Percentiles rank a stretch among this genome's conserved stretches.
These are phyloP conservation scores for Forsythia viridissima DNA, from an alignment of 257 asterid species.

Conservation along the genomic window DNA sequence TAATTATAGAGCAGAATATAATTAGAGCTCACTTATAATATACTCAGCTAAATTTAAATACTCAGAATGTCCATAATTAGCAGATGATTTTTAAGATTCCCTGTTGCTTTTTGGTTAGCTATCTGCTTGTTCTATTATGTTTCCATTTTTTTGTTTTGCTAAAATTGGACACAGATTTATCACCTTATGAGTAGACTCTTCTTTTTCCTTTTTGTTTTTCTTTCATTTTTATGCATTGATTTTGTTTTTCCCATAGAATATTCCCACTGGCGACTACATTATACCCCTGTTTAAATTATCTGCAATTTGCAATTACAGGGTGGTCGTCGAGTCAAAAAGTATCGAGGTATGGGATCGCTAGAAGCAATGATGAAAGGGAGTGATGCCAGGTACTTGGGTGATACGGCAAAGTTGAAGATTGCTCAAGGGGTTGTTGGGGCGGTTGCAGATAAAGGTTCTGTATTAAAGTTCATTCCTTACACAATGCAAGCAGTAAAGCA, in stretches of 20 bases:
- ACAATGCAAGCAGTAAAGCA: slow-evolving; percentile 88
- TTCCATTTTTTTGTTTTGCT: not conserved
- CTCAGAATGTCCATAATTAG: not conserved
- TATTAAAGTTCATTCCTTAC: slow-evolving; percentile 77
- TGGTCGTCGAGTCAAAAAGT: slow-evolving; percentile 63
- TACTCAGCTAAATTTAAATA: not conserved
- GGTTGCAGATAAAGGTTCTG: slow-evolving; percentile 85
- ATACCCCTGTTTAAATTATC: not conserved
- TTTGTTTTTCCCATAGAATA: not conserved
- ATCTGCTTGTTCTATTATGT: not conserved
- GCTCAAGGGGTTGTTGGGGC: slow-evolving; percentile 97
- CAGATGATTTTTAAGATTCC: not conserved
- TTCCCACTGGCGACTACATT: not conserved
- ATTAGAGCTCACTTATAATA: not conserved
- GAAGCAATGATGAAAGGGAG: slow-evolving; percentile 96
- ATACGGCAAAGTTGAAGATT: slow-evolving; percentile 76
- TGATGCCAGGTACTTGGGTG: slow-evolving; percentile 90
- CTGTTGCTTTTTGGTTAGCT: not conserved
- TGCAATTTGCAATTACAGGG: slow-evolving; percentile 29
- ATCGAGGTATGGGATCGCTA: slow-evolving; percentile 92
- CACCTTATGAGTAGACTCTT: not conserved
- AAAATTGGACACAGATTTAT: not conserved
- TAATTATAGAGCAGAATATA: not conserved
- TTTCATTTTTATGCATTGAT: not conserved
- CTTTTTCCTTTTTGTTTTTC: not conserved